Evolutionary conservation across 2,329 filamentous ascomycete genomes (phyloP), one percentile per base, ranked within the genome.

Genomic region (Penicillium crustosum): DNA sequence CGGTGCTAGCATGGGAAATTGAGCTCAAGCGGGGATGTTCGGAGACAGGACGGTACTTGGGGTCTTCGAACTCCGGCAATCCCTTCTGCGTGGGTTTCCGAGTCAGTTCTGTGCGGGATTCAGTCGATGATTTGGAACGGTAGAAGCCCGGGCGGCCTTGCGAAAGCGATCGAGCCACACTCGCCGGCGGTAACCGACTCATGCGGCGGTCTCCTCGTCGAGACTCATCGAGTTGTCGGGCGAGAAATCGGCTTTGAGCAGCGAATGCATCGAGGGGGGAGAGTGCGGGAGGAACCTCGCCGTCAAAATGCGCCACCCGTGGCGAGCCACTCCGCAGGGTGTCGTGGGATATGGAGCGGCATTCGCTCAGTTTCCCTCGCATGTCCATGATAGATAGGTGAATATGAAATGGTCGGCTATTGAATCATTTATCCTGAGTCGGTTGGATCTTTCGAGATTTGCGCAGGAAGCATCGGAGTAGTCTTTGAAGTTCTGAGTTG

Each of bases 221-320:
- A 62, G 85, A 88, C 66, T 94, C 88, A 73, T 96, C 89, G 60
- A 99, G 85, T 75, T 96, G 89, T 76, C 86, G 90, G 39, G 92
- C 92, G 51, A 99, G 83, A 67, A 95, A 79, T 57, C 93, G 88
- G 67, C 93, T 95, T 72, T 97, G 93, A 61, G 93, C 83, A 23
- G 93, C 93, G 72, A 99, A 95, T 48, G 93, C 93, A 81, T 99
- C 94, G 63, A 99, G 84, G 12, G 94, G 94, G 8, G 94, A 97
- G 56, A 97, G 82, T 52, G 94, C 90, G 6, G 94, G 94, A 21
- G 94, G 93, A 1, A 75, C 62, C 62, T 93, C 90, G 61, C 90
- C 90, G 57, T 89, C 89, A 57, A 90, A 82, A 74, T 92, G 89
- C 61, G 77, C 73, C 58, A 91, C 79, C 61, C 89, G 87, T 42